Base-by-base conservation (phyloP, 345 rosid species). In the Eucalyptus globulus region DNA sequence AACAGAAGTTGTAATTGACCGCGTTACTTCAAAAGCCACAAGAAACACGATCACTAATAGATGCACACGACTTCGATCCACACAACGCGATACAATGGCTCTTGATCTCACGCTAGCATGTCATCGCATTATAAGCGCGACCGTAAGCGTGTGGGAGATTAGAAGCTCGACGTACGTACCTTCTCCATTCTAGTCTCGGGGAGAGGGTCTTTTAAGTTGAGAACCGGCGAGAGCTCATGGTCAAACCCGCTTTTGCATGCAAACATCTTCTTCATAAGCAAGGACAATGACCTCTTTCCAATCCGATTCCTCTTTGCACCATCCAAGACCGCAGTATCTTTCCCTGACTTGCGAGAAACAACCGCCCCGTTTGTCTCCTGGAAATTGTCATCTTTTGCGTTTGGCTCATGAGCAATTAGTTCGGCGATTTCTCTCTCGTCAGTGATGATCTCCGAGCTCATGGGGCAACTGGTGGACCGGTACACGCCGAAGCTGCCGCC, bases 241-340 rank as follows among this genome's bases (percentile, higher is more conserved):
- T 93, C 88, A 88, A 96, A 95, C 56, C 95, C 97, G 90, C 93
- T 92, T 80, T 92, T 90, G 93, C 97, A 96, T 87, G 92, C 92
- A 88, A 97, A 92, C 92, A 93, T 91, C 91, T 95, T 95, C 94
- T 95, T 96, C 44, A 96, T 89, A 89, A 96, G 95, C 90, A 95
- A 94, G 45, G 98, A 88, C 16, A 95, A 56, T 5, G 98, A 91
- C 67, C 90, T 94, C 90, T 93, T 95, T 67, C 93, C 90, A 27
- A 94, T 92, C 47, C 85, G 80, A 27, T 31, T 90, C n/a, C 67
- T 90, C 67, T 88, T 62, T n/a, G 88, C 51, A 49, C 31, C 88
- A 58, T 90, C 92, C 37, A 53, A 67, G 12, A 21, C 83, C 83
- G 43, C 83, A 76, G 24, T 43, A 40, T 76, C 83, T 76, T 76